Percentiles rank a stretch among this genome's conserved stretches.
Conservation (phyloP, 2,329 filamentous ascomycete species). For the Teratosphaeria nubilosa region DNA sequence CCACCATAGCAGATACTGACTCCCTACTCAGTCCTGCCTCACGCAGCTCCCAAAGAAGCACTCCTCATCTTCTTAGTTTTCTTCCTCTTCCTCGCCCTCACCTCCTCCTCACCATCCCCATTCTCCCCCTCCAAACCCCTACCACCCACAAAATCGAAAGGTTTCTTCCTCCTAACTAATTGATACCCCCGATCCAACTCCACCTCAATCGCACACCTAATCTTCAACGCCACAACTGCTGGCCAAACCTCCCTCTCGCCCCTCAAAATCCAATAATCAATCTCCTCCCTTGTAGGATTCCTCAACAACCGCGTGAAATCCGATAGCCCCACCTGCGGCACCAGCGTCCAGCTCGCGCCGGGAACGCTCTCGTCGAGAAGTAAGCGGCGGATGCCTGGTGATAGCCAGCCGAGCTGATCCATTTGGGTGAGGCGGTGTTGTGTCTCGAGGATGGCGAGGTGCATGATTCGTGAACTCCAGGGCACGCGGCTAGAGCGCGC, state of each 20-base stretch:
- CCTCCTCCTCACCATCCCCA: not conserved
- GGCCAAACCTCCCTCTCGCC: constrained; percentile 90
- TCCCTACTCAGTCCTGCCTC: not conserved
- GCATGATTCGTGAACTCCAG: constrained; percentile 31
- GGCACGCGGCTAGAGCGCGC: constrained; percentile 27
- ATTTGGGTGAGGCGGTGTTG: constrained; percentile 73
- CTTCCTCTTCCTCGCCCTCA: not conserved
- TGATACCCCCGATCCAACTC: constrained; percentile 82
- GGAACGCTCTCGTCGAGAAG: constrained; percentile 56
- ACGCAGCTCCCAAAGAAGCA: not conserved
- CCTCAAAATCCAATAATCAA: constrained; percentile 75
- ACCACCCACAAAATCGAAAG: not conserved
- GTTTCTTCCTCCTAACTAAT: constrained; percentile 45
- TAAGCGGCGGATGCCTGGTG: constrained; percentile 28
- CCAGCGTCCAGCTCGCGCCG: constrained; percentile 66
- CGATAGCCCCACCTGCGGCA: constrained; percentile 61
- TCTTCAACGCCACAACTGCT: constrained; percentile 68
- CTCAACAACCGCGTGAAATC: constrained; percentile 77
- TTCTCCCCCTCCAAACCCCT: not conserved
- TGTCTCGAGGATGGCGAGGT: constrained; percentile 65
- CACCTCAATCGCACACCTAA: constrained; percentile 75
- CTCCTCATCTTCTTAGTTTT: not conserved
- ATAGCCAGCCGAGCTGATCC: constrained; percentile 65
- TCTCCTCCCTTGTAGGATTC: constrained; percentile 62
- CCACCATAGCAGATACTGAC: too few species aligned